A percentile compares a stretch with the other conserved stretches of the same genome.
phyloP scores from a whole-genome alignment of 129 eudicot genomes.

The Heracleum sosnowskyi region DNA sequence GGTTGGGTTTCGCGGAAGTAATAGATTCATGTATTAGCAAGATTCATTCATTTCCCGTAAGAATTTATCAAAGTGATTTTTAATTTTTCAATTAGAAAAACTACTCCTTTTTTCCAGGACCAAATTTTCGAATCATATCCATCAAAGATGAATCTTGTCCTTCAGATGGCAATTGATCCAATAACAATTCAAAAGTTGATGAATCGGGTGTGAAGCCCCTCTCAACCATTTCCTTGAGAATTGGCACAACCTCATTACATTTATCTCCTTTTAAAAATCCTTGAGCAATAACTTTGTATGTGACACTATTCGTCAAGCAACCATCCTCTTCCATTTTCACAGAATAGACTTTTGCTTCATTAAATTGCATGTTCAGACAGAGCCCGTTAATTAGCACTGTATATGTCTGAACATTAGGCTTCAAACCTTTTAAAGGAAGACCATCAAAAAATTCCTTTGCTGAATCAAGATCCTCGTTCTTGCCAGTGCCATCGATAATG shows the following conservation, averaged over 20 bases:
- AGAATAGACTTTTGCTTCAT: slow-evolving; percentile 26
- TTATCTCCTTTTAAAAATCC: slow-evolving; percentile 22
- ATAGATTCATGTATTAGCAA: no score
- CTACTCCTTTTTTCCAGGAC: neutral
- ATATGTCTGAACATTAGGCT: slow-evolving; percentile 17
- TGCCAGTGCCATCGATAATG: slow-evolving; percentile 27
- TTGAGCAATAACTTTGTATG: slow-evolving; percentile 28
- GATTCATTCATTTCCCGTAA: no score
- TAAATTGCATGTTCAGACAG: slow-evolving; percentile 25
- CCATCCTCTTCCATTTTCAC: slow-evolving; percentile 40
- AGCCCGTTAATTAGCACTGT: slow-evolving; percentile 25
- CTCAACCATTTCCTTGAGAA: slow-evolving; percentile 28
- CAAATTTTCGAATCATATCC: neutral
- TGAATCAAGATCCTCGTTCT: no score
- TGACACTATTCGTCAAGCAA: slow-evolving; percentile 17
- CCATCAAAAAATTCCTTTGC: no score
- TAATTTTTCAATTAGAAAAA: no score
- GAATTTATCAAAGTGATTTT: no score
- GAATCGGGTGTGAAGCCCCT: slow-evolving; percentile 16
- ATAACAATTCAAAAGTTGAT: neutral
- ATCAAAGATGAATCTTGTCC: slow-evolving; percentile 2
- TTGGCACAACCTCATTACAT: slow-evolving; percentile 16
- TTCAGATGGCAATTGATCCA: neutral
- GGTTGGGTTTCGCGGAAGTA: no score
- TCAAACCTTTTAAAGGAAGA: no score